Conservation (phyloP, 2,329 filamentous ascomycete species). For the Clathrospora elynae region DNA sequence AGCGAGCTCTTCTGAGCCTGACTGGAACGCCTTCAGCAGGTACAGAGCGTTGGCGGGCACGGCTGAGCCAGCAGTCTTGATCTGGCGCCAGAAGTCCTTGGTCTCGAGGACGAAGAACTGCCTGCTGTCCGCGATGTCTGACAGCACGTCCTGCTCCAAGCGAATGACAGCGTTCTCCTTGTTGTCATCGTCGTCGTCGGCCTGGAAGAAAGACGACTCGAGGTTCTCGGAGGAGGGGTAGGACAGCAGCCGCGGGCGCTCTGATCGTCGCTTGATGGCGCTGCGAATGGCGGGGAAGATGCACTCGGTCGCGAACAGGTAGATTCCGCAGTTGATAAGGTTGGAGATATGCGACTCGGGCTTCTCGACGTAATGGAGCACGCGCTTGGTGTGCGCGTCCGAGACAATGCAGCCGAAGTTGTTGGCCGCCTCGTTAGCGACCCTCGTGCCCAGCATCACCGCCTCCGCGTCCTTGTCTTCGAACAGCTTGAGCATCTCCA, state of each 20-base stretch:
- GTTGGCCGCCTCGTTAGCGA: constrained; percentile 85
- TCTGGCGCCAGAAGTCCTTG: constrained; percentile 99
- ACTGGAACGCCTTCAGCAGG: constrained; percentile 90
- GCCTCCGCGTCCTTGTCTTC: constrained; percentile 96
- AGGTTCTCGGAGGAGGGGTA: constrained; percentile 96
- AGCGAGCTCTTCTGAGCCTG: constrained; percentile 78
- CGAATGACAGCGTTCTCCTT: constrained; percentile 86
- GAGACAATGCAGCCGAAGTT: constrained; percentile 99
- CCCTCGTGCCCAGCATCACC: constrained; percentile 90
- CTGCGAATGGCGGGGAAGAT: constrained; percentile 95
- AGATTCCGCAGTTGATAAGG: constrained; percentile 98
- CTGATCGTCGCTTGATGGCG: constrained; percentile 93
- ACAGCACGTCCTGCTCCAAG: constrained; percentile 94
- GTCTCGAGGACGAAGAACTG: constrained; percentile 99
- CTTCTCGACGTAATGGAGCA: constrained; percentile 99
- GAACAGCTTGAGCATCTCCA: constrained; percentile 93
- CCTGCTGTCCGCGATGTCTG: constrained; percentile 94
- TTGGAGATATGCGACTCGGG: constrained; percentile 97
- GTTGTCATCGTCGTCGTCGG: constrained; percentile 71
- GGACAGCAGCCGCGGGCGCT: constrained; percentile 87
- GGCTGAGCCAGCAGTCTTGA: constrained; percentile 97
- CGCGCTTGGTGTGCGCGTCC: constrained; percentile 89
- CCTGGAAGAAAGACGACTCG: constrained; percentile 67
- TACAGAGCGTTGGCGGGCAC: constrained; percentile 97
- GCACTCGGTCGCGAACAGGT: constrained; percentile 92